A percentile compares a stretch with the other conserved stretches of the same genome.
phyloP scores from a whole-genome alignment of 2,329 filamentous ascomycete genomes.

The Pseudogymnoascus sp. region DNA sequence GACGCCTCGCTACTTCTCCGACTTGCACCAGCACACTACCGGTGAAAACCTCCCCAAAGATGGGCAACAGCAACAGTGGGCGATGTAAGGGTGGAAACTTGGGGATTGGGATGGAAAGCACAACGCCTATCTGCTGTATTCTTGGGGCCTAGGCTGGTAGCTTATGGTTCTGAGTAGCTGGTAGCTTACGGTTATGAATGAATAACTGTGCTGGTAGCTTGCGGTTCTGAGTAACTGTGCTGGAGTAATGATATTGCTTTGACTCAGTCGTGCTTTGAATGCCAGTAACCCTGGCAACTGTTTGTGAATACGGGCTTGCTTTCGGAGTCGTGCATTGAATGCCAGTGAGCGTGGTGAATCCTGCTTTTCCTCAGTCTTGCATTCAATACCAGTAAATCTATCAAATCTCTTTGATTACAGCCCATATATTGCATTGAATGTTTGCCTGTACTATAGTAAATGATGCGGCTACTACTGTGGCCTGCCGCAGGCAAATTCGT shows the following conservation, averaged over 20 bases:
- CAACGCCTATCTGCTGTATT: conserved; percentile 8
- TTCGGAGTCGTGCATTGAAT: neutral
- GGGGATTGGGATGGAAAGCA: neutral
- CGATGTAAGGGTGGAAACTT: conserved; percentile 8
- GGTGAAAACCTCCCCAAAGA: conserved; percentile 8
- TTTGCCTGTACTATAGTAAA: neutral
- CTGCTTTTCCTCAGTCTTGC: neutral
- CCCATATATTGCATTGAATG: neutral
- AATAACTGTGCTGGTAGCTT: conserved; percentile 8
- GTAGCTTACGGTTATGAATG: conserved; percentile 7
- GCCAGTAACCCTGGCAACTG: neutral
- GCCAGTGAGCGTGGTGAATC: neutral
- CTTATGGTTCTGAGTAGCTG: conserved; percentile 3
- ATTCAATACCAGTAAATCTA: neutral
- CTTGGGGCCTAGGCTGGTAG: conserved; percentile 8
- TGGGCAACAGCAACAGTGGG: conserved; percentile 6
- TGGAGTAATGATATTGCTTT: conserved; percentile 7
- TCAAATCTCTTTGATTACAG: neutral
- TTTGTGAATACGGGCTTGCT: neutral
- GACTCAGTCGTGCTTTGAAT: conserved; percentile 1
- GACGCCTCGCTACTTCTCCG: conserved; percentile 34
- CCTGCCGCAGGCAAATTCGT: neutral
- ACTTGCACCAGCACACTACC: conserved; percentile 20
- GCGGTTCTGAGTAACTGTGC: conserved; percentile 4
- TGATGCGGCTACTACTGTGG: neutral